Conservation (phyloP, 2,329 filamentous ascomycete genomes). For the Ascochyta koolunga region DNA sequence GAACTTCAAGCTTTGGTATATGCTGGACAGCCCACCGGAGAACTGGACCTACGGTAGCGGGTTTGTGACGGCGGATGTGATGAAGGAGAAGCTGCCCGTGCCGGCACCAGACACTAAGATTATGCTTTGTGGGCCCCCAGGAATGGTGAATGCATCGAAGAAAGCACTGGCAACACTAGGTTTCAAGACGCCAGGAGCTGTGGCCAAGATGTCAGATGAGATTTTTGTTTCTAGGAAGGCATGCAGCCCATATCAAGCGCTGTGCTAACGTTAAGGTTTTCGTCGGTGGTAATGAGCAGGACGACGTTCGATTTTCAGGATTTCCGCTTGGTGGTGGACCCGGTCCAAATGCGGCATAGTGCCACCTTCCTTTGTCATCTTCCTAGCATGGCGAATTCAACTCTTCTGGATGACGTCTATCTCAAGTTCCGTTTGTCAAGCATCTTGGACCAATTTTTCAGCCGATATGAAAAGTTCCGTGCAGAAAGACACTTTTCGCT, state of each 20-base stretch:
- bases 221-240: conserved; percentile 59
- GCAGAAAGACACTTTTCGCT: too few relatives aligned
- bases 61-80: conserved; percentile 53
- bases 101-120: conserved; percentile 58
- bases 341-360: background rate
- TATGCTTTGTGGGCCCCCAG: conserved; percentile 65
- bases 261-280: background rate
- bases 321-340: too few relatives aligned
- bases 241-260: background rate
- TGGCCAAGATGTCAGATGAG: conserved; percentile 61
- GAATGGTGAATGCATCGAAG: conserved; percentile 63
- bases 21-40: conserved; percentile 50
- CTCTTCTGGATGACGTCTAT: too few relatives aligned
- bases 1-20: conserved; percentile 60
- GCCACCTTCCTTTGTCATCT: conserved; percentile 1
- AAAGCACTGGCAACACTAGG: conserved; percentile 53
- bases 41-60: conserved; percentile 19
- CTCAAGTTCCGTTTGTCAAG: too few relatives aligned
- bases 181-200: conserved; percentile 57
- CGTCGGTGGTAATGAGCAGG: background rate
- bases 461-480: too few relatives aligned
- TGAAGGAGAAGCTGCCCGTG: conserved; percentile 57
- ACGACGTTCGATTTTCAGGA: background rate
- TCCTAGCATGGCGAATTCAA: conserved; percentile 13
- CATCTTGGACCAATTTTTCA: too few relatives aligned